Base-by-base conservation (phyloP, 2,329 filamentous ascomycete species). In the Botryosphaeria dothidea region DNA sequence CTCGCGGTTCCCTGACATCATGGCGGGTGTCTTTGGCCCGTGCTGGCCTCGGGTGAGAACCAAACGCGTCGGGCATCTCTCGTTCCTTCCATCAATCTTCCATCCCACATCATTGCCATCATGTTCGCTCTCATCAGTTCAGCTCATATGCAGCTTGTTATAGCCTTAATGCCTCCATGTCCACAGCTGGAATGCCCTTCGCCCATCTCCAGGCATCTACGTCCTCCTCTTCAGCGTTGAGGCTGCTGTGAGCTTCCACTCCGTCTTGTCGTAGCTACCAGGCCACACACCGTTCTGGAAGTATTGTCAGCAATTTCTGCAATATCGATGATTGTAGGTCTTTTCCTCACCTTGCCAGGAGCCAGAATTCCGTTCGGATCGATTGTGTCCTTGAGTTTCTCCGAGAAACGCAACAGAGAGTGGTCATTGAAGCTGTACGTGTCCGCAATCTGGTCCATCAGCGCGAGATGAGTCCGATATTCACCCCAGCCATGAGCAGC, bases 401-500 rank as follows among this genome's bases (percentile, higher is more conserved):
- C 77, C 63, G 82, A 81, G 45, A 83, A 75, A 45, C 74, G 74
- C 76, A 81, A 78, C 60, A 80, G 68, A 15, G 77, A 76, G 48
- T 78, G 75, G 34, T 79, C 69, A 57, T 81, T 81, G 73, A 77
- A 83, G 64, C 74, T 79, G 66, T 84, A 83, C 5, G 80, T 82
- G 8, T 71, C 74, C 0, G 79, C 77, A 13, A 83, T 78, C 71
- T 83, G 80, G 61, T 83, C 81, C 74, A 81, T 81, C 19, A 82
- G 70, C 6, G 78, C 75, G 43, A 83, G 68, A 67, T 83, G 81
- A 0, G 81, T 82, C 19, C 81, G 73, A 67, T 83, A 83, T 67
- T 82, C 80, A 48, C 79, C 79, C 66, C 78, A 81, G 2, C 79
- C 79, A 13, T 76, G 68, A 9, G 69, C 72, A 1, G 79, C 79